Conservation (phyloP, 2,329 filamentous ascomycete species). For the Hypocrella siamensis region DNA sequence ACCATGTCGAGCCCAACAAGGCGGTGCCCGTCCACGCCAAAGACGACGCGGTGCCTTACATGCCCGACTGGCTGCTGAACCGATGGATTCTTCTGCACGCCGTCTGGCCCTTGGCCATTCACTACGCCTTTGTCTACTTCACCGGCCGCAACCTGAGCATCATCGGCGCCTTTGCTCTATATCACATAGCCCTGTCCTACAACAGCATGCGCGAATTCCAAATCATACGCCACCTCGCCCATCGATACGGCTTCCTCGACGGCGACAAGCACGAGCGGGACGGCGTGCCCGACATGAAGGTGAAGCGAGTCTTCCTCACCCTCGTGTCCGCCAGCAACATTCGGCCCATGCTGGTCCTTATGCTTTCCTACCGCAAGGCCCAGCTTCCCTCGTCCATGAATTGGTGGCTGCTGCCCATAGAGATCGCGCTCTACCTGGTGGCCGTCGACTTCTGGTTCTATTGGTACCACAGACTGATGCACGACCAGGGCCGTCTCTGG, state of each 20-base stretch:
- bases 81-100: conserved; percentile 14
- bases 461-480: conserved; percentile 17
- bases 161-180: conserved; percentile 8
- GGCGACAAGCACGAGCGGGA: conserved; percentile 17
- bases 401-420: conserved; percentile 13
- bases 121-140: conserved; percentile 11
- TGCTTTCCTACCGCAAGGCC: conserved; percentile 10
- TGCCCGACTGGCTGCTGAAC: conserved; percentile 13
- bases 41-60: conserved; percentile 14
- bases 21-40: conserved; percentile 15
- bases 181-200: conserved; percentile 14
- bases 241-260: conserved; percentile 13
- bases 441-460: conserved; percentile 4
- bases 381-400: conserved; percentile 5
- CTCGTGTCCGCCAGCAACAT: conserved; percentile 3
- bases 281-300: conserved; percentile 15
- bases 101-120: conserved; percentile 1
- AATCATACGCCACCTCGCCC: conserved; percentile 14
- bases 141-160: conserved; percentile 8
- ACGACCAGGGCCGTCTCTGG: conserved; percentile 21
- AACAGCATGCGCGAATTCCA: conserved; percentile 16
- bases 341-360: conserved; percentile 9
- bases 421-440: conserved; percentile 6
- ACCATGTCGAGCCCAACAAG: conserved; percentile 6
- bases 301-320: conserved; percentile 9